A percentile compares a stretch with the other conserved stretches of the same genome.
Conservation (phyloP, 495 filamentous ascomycete species). For the Daldinia bambusicola region DNA sequence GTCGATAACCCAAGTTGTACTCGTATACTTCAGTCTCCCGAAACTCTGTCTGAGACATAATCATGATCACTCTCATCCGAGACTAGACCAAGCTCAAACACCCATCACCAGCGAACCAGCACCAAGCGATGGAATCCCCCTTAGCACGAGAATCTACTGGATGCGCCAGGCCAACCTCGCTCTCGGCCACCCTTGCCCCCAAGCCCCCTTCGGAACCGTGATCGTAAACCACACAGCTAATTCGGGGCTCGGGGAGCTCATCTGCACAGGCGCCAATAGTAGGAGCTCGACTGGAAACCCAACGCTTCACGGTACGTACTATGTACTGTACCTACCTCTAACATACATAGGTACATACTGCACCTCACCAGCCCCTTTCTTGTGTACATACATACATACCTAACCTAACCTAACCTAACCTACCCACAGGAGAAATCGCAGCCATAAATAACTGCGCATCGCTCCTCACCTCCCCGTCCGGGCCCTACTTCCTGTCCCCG, state of each 20-base stretch:
- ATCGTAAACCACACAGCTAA: constrained; percentile 64
- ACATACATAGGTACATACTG: no score
- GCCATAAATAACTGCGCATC: constrained; percentile 63
- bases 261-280: constrained; percentile 60
- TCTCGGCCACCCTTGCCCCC: constrained; percentile 60
- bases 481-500: constrained; percentile 53
- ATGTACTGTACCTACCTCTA: neutral
- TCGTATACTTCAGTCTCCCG: neutral
- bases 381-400: no score
- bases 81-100: constrained; percentile 20
- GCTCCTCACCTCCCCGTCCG: constrained; percentile 58
- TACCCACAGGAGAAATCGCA: constrained; percentile 60
- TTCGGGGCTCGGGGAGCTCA: constrained; percentile 52
- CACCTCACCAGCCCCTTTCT: neutral
- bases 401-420: no score
- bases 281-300: constrained; percentile 57
- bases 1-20: neutral
- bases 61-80: constrained; percentile 16
- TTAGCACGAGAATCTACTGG: constrained; percentile 56
- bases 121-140: constrained; percentile 50
- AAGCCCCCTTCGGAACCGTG: constrained; percentile 61
- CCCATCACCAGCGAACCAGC: constrained; percentile 40
- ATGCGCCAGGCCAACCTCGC: constrained; percentile 61
- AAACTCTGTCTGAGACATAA: constrained; percentile 22
- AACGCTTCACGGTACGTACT: constrained; percentile 56